Base-by-base conservation (phyloP, 139 green algal genomes). In the Pseudopediastrum boryanum region DNA sequence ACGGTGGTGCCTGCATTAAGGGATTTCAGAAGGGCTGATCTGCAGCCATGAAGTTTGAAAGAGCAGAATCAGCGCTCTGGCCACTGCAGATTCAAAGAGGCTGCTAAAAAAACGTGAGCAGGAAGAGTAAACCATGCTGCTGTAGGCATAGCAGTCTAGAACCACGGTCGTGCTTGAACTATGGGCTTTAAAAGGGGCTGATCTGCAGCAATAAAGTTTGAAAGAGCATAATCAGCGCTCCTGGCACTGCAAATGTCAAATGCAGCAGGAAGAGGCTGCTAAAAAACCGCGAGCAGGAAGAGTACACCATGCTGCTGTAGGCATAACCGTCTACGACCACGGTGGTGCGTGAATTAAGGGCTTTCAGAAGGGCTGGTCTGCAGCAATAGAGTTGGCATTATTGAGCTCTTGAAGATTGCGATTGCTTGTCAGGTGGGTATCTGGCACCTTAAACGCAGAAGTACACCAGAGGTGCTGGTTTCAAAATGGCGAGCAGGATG, bases 261-360 rank as follows among this genome's bases (percentile, higher is more conserved):
- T 19, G 16, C 48, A 19, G 16, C 48, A 58, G 16, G 19, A 58
- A 58, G 48, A 19, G 48, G 48, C 16, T 19, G 48, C 48, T 58
- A 19, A 58, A 19, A 58, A 16, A 19, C 13, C 19, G 48, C 48
- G 48, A 58, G 19, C 48, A 58, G 16, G 16, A 58, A 0, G 92
- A 96, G 85, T 97, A 99, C 0, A 93, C 96, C 1, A 95, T 90
- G 19, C 96, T 96, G 52, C 77, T 86, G 84, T 94, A 97, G 2
- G 91, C 89, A 73, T 99, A 99, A 9, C 96, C 85, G 80, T 99
- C 96, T 23, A 97, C 89, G 21, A 99, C 86, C 1, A 99, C 83
- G 6, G 94, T 98, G 3, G 83, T 92, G 71, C 96, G 96, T 9
- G 54, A 58, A 1, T 36, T 13, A 39, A 98, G 88, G 25, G 90